Percentiles rank a stretch among this genome's conserved stretches.
Evolutionary conservation across 352 stramenopile genomes (phyloP).

Genomic region (Pythium sp.): DNA sequence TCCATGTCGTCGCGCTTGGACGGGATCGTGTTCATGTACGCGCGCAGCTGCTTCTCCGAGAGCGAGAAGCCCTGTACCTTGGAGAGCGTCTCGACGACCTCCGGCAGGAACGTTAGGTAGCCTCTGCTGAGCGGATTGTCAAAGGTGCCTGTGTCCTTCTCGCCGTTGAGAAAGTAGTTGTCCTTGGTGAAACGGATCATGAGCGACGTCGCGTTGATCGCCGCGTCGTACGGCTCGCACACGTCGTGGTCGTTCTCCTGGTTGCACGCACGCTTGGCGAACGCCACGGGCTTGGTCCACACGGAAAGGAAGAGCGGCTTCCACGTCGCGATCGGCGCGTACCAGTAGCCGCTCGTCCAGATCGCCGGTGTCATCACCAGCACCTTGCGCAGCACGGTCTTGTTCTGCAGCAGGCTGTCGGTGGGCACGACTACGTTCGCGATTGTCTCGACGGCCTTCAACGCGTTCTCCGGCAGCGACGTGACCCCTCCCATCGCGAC

Average conservation of each 20-base stretch:
- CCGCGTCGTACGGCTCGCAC: constrained; percentile 34
- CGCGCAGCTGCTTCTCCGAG: constrained; percentile 35
- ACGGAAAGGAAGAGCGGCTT: constrained; percentile 29
- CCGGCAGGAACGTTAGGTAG: constrained; percentile 37
- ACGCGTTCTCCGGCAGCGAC: constrained; percentile 30
- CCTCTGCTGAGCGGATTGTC: constrained; percentile 23
- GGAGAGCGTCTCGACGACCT: constrained; percentile 36
- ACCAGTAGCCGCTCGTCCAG: constrained; percentile 57
- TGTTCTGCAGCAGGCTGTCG: constrained; percentile 24
- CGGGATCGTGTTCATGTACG: constrained; percentile 52
- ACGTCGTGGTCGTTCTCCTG: not conserved
- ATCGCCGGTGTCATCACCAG: constrained; percentile 39
- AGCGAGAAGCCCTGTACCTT: constrained; percentile 25
- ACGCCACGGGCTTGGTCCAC: constrained; percentile 22
- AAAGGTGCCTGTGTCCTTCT: constrained; percentile 17
- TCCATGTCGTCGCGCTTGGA: constrained; percentile 66
- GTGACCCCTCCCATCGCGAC: constrained; percentile 39
- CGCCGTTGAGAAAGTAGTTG: constrained; percentile 44
- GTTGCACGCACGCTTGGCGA: constrained; percentile 22
- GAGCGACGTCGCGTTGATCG: constrained; percentile 49
- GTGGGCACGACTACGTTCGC: constrained; percentile 23
- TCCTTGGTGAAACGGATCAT: constrained; percentile 73
- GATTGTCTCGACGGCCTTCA: constrained; percentile 36
- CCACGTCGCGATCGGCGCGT: constrained; percentile 36
- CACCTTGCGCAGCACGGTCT: constrained; percentile 27